These are phyloP conservation scores for Cardamine chenopodiifolia DNA, from an alignment of 345 rosid species.

Conservation along the genomic window DNA sequence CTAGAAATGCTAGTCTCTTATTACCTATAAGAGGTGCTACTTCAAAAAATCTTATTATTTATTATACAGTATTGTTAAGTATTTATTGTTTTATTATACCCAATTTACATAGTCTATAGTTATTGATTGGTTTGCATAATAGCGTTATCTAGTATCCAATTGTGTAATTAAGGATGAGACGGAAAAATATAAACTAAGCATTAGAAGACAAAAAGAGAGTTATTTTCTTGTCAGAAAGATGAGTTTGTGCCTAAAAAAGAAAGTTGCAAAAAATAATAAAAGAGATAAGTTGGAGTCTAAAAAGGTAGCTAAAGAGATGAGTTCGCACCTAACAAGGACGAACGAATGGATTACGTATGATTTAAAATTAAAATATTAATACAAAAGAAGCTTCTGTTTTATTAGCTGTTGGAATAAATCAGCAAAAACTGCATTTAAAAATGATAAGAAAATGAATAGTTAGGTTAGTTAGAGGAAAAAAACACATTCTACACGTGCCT, in stretches of 20 bases:
- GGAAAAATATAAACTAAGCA: background rate
- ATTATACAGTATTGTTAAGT: background rate
- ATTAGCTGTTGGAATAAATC: background rate
- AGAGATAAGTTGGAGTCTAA: background rate
- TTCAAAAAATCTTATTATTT: background rate
- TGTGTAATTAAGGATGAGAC: background rate
- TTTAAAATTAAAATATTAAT: too few species aligned
- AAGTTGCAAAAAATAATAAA: background rate
- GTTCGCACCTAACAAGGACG: conserved; percentile 34
- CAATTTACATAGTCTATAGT: too few species aligned
- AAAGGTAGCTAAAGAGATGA: conserved; percentile 1
- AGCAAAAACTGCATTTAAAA: background rate
- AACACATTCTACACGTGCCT: conserved; percentile 36
- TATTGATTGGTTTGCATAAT: too few species aligned
- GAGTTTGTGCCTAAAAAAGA: background rate
- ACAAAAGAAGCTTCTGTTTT: background rate
- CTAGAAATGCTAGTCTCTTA: background rate
- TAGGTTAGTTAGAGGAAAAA: conserved; percentile 17
- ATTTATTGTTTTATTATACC: too few species aligned
- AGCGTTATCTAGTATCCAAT: background rate
- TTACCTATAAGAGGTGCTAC: background rate
- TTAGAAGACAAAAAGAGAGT: conserved; percentile 2
- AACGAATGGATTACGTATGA: background rate
- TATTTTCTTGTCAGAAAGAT: background rate
- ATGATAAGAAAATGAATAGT: background rate